Conservation (phyloP, 441 rosid species). For the Mallotus repandus region DNA sequence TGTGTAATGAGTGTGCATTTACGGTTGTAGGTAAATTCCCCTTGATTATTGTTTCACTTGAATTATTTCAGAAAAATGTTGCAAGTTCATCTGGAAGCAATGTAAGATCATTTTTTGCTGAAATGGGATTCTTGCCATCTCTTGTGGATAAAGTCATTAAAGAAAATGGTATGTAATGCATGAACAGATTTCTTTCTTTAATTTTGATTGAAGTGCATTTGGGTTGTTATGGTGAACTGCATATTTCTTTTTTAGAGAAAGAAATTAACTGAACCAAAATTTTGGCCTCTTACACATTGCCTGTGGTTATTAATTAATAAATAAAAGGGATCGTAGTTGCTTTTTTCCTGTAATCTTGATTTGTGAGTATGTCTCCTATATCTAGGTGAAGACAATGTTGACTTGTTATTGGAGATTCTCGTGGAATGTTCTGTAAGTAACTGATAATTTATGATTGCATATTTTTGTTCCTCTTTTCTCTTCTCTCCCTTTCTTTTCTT, state of each 20-base stretch:
- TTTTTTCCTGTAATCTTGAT: conserved; percentile 15
- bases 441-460: conserved; percentile 1
- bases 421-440: conserved; percentile 52
- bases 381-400: conserved; percentile 69
- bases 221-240: neutral
- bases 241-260: neutral
- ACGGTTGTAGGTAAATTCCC: too few species aligned
- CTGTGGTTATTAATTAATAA: neutral
- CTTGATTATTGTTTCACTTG: neutral
- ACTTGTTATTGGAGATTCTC: conserved; percentile 71
- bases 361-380: conserved; percentile 24
- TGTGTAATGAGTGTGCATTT: too few species aligned
- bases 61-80: conserved; percentile 51
- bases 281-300: neutral
- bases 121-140: conserved; percentile 75
- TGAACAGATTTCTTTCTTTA: neutral
- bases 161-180: conserved; percentile 56
- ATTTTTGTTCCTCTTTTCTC: neutral
- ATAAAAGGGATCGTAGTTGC: neutral
- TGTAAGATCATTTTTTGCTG: conserved; percentile 57
- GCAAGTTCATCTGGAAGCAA: conserved; percentile 83
- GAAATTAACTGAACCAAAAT: neutral
- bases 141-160: conserved; percentile 68
- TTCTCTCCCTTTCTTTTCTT: neutral
- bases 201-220: conserved; percentile 5